Evolutionary conservation across 139 green algal species (phyloP), one percentile per base, ranked within the genome.

Genomic region (Axilococcus clingmanii): DNA sequence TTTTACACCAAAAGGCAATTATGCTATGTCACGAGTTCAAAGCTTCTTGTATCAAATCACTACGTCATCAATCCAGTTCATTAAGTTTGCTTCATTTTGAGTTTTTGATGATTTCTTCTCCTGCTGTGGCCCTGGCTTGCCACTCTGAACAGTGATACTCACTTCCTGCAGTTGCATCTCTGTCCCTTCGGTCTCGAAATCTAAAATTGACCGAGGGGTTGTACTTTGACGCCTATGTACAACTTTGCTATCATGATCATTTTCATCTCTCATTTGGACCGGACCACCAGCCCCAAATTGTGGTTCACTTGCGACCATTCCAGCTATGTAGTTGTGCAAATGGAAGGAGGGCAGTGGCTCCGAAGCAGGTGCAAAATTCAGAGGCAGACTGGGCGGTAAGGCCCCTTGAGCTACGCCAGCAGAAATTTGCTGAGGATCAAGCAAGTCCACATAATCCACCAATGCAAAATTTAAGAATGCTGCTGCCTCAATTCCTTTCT

Each of bases 361-460:
- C 7, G 28, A 42, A 19, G 28, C 19, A 22, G 28, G 22, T 20
- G 49, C 20, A 23, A 48, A 57, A 12, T 11, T 35, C 11, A 22
- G 23, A 20, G 49, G 49, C 12, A 57, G 14, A 9, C 23, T 30
- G 15, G 49, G 19, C 20, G 49, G 49, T 23, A 57, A 7, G 5
- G 43, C 31, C 23, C 49, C 49, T 33, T 28, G 25, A 16, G 25
- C 14, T 23, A 57, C 28, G 32, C 22, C 49, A 32, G 35, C 49
- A 17, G 22, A n/a, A 22, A 57, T 12, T 46, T 57, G 49, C 12
- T 19, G 14, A 1, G 49, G 5, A 11, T 15, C 14, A 12, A 61
- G 14, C 9, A 54, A 12, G 28, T 61, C 54, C 5, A 61, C 14
- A 48, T 61, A 61, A 14, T 61, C 54, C 11, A 61, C 11, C 37